These are phyloP conservation scores for Crithidia fasciculata DNA, from an alignment of 208 protist species.

Conservation along the genomic window DNA sequence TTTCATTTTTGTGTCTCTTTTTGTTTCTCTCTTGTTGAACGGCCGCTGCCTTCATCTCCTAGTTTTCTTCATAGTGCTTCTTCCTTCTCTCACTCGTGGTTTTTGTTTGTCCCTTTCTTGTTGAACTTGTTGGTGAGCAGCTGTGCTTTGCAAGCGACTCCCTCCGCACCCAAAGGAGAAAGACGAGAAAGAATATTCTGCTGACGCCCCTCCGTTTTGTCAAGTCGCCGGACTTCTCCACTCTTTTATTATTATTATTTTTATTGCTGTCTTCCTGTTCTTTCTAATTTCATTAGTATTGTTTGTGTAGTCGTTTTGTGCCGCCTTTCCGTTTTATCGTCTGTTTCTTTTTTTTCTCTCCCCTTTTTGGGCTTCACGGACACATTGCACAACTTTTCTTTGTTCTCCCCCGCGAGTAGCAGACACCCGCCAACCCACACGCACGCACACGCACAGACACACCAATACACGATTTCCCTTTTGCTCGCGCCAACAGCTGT, in stretches of 20 bases:
- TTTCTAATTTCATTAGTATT: neutral
- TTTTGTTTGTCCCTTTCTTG: neutral
- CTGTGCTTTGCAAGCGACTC: neutral
- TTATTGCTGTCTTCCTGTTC: neutral
- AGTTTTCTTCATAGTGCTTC: too few species aligned
- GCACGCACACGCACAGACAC: too few species aligned
- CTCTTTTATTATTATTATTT: neutral
- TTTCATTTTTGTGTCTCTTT: too few species aligned
- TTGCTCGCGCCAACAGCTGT: too few species aligned
- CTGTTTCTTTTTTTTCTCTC: neutral
- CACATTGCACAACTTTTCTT: neutral
- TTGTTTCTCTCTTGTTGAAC: too few species aligned
- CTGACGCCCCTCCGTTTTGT: neutral
- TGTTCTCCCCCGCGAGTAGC: neutral
- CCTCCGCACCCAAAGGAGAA: slow-evolving; percentile 3
- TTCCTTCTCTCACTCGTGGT: neutral
- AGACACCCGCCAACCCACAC: too few species aligned
- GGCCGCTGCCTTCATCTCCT: too few species aligned
- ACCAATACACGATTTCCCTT: too few species aligned
- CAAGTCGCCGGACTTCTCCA: neutral
- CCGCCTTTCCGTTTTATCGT: neutral
- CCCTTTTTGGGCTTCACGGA: neutral
- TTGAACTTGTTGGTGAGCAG: neutral
- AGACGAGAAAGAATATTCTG: neutral
- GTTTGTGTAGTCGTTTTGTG: neutral